Evolutionary conservation across 1,139 yeast species (phyloP), one percentile per base, ranked within the genome.

Genomic region (Yamadazyma buinensis): DNA sequence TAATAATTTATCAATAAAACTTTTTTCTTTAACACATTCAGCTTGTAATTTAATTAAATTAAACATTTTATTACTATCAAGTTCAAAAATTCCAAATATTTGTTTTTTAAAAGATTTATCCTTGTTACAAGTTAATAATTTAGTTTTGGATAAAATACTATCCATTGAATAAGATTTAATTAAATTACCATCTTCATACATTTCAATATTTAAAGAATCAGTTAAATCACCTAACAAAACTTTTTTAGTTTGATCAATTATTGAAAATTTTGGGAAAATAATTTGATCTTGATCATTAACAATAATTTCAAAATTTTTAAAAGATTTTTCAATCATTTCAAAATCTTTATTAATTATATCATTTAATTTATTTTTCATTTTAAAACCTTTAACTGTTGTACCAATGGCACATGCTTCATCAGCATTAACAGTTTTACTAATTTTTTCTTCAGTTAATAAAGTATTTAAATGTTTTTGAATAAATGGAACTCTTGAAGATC

Each of bases 351-450:
- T 69, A 46, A 78, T 76, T n/a, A 29, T 21, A 54, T 80, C 81
- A 46, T 76, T 71, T 69, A 74, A 34, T 23, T 50, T 44, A 10
- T 67, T 61, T 43, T 67, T 68, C 42, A 64, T 54, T 40, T 60
- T 60, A 37, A 88, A 84, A 11, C 94, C 98, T 43, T 88, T 75
- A 31, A 84, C 64, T 11, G 96, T 80, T 5, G 95, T 80, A 35
- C 99, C 99, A 51, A 86, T 69, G 11, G 88, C 95, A 39, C 87
- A 88, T 40, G 97, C 80, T 60, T 92, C 99, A 60, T 92, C 99
- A 0, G 98, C 94, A 57, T 92, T 92, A 32, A 94, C 95, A 37
- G 83, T 86, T 56, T 83, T 88, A n/a, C 95, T 73, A 32, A 94
- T 67, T 36, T 69, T 64, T 2, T 75, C 80, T 21, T 77, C 80